A percentile compares a stretch with the other conserved stretches of the same genome.
Evolutionary conservation across 371 early-diverging fungal genomes (phyloP).

Genomic region (Mucor velutinosus): DNA sequence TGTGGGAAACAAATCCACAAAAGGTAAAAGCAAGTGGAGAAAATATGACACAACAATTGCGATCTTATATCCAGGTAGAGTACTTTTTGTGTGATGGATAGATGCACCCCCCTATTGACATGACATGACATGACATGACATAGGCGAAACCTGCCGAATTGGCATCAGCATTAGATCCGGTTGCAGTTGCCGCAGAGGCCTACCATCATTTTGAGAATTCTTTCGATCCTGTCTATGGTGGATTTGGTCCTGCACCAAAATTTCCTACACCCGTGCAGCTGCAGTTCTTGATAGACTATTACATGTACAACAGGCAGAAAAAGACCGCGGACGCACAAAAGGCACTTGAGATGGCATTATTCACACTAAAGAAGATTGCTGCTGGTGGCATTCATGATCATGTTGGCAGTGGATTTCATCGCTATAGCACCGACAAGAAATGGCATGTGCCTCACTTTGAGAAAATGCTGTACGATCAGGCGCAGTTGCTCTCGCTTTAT

Average conservation of each 20-base stretch:
- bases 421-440: conserved; percentile 44
- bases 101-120: neutral
- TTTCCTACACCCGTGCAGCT: conserved; percentile 68
- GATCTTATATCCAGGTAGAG: conserved; percentile 33
- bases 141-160: conserved; percentile 22
- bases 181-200: conserved; percentile 24
- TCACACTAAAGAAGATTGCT: conserved; percentile 60
- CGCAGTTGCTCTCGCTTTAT: conserved; percentile 60
- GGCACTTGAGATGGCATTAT: conserved; percentile 59
- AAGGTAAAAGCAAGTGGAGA: conserved; percentile 44
- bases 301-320: conserved; percentile 36
- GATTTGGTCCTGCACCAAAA: conserved; percentile 67
- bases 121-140: no score
- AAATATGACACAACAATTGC: conserved; percentile 46
- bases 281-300: conserved; percentile 56
- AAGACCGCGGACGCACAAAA: conserved; percentile 33
- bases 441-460: conserved; percentile 68
- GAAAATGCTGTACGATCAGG: conserved; percentile 75
- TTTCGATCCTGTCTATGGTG: conserved; percentile 60
- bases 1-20: conserved; percentile 47
- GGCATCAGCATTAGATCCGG: conserved; percentile 15
- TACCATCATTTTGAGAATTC: conserved; percentile 42
- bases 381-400: conserved; percentile 64
- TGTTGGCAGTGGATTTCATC: conserved; percentile 24
- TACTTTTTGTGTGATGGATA: neutral